Base-by-base conservation (phyloP, 768 basidiomycete genomes). In the Cystofilobasidium capitatum region DNA sequence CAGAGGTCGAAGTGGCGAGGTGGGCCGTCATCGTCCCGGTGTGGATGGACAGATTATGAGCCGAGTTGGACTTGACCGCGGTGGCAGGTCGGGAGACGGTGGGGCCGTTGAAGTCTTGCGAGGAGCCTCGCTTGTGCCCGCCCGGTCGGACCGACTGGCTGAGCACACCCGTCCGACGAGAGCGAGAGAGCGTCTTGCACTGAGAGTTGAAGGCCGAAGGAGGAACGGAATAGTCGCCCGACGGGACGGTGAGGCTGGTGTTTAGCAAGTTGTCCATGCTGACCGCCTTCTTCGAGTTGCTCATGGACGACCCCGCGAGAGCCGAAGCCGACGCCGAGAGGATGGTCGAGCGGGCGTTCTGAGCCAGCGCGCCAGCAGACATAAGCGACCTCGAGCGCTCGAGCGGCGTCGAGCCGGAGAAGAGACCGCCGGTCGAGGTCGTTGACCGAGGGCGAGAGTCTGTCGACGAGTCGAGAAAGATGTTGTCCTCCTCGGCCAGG, bases 211-310 rank as follows among this genome's bases (percentile, higher is more conserved):
- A 36, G 26, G 54, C 24, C 17, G 66, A 35, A 2, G 65, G 51
- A 12, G 66, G 49, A 16, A 36, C 40, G 36, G 62, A 51, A 10
- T 42, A 33, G 49, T 31, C 14, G 60, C 58, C 26, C 6, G 40
- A 7, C 26, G 42, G 24, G 24, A 14, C 24, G 13, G 26, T 26
- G 26, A 5, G 51, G 49, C 29, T 42, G 39, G 16, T 62, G 44
- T 35, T 63, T n/a, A n/a, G 51, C 22, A 68, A 54, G 36, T 68
- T 63, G 62, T 68, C 66, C 49, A 68, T 49, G 37, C 59, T 62
- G 60, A 62, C 61, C 0, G 66, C 66, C 61, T 68, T 68, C 60
- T 68, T 68, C 17, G 60, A 62, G 36, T 62, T 36, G n/a, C 13
- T 14, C 3, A 37, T 44, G 36, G 66, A 29, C 26, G 51, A 22